Evolutionary conservation across 495 filamentous ascomycete species (phyloP).

Genomic region (Cairneyella variabilis): DNA sequence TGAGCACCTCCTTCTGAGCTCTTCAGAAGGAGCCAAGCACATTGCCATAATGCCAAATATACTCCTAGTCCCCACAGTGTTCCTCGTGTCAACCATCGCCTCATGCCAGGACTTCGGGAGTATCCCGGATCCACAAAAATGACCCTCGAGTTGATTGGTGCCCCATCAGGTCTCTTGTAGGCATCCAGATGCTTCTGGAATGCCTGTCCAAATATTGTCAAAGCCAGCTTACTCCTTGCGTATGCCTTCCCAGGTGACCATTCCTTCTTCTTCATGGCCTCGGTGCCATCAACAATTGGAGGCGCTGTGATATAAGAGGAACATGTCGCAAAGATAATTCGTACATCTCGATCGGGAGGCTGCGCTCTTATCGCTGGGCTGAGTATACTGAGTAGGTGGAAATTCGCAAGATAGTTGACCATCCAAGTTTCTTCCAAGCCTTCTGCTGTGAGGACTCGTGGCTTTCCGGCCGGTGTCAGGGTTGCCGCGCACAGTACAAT

Average conservation of each 20-base stretch:
- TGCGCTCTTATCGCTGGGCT: conserved; percentile 84
- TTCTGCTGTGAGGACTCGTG: conserved; percentile 58
- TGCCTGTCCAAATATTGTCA: conserved; percentile 80
- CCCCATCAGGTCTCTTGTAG: conserved; percentile 76
- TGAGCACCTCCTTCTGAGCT: conserved; percentile 78
- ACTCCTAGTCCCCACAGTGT: conserved; percentile 74
- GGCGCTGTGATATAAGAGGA: conserved; percentile 75
- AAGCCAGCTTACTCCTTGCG: conserved; percentile 80
- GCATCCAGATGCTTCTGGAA: conserved; percentile 85
- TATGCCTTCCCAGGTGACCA: conserved; percentile 60
- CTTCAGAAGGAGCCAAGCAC: conserved; percentile 89
- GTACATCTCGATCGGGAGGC: conserved; percentile 87
- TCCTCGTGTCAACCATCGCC: conserved; percentile 80
- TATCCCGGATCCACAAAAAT: conserved; percentile 83
- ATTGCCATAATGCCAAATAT: conserved; percentile 72
- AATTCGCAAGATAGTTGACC: conserved; percentile 92
- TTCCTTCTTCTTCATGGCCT: conserved; percentile 37
- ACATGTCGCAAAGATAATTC: conserved; percentile 83
- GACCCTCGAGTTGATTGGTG: conserved; percentile 75
- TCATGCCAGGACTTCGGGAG: conserved; percentile 78
- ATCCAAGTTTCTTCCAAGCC: conserved; percentile 88
- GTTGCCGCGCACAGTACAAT: conserved; percentile 81
- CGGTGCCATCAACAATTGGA: conserved; percentile 43
- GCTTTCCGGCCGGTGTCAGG: conserved; percentile 58
- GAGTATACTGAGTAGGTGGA: conserved; percentile 87